Conservation (phyloP, 305 asterid species). For the Fraxinus angustifolia region DNA sequence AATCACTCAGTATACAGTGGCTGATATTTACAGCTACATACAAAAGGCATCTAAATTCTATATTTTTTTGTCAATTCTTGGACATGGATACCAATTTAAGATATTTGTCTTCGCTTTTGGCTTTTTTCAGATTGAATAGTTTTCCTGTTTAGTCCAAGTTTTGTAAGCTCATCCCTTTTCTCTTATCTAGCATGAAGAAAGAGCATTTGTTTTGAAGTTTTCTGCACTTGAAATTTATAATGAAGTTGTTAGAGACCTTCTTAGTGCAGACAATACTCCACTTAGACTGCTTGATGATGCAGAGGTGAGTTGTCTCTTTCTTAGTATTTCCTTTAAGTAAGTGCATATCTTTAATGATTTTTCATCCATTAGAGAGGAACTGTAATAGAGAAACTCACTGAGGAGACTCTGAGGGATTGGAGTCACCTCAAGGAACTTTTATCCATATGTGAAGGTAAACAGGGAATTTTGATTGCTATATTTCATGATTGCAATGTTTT, state of each 20-base stretch:
- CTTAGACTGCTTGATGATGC: constrained; percentile 95
- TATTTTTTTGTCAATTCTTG: neutral
- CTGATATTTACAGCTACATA: constrained; percentile 75
- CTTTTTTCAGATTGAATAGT: neutral
- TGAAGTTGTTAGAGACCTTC: constrained; percentile 94
- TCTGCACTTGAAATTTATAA: constrained; percentile 92
- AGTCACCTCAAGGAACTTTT: constrained; percentile 79
- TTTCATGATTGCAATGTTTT: neutral
- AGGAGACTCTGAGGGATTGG: constrained; percentile 87
- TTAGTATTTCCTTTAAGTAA: constrained; percentile 8
- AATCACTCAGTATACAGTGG: constrained; percentile 79
- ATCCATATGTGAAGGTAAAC: constrained; percentile 74
- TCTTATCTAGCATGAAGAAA: constrained; percentile 68
- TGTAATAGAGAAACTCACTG: constrained; percentile 76
- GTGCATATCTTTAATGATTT: constrained; percentile 22
- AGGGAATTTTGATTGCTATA: neutral
- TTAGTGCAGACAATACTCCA: constrained; percentile 61
- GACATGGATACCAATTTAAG: neutral
- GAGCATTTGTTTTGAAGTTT: constrained; percentile 81
- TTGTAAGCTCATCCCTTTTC: constrained; percentile 4
- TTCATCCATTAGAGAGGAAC: constrained; percentile 65
- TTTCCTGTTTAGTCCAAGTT: constrained; percentile 8
- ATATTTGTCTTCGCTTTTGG: neutral
- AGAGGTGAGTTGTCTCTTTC: constrained; percentile 54
- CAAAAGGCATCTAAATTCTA: constrained; percentile 47